These are phyloP conservation scores for Talaromyces ruber DNA, from an alignment of 495 filamentous ascomycete genomes.

Conservation along the genomic window DNA sequence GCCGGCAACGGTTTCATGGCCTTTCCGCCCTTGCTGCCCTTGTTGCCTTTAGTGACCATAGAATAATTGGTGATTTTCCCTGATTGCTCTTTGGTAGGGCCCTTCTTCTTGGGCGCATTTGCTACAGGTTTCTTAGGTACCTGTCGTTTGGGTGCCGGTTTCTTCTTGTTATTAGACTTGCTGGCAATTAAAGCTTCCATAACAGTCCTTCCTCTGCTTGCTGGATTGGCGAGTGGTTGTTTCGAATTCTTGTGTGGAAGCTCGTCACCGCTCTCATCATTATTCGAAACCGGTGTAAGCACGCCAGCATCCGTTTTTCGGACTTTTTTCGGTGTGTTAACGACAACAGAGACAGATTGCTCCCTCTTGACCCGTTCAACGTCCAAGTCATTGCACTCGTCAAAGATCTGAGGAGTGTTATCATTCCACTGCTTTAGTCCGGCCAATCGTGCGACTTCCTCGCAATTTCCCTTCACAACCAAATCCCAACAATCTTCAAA, in stretches of 20 bases:
- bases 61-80: conserved; percentile 29
- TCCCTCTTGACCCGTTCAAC: conserved; percentile 26
- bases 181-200: conserved; percentile 14
- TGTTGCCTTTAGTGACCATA: conserved; percentile 28
- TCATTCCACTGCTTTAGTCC: conserved; percentile 73
- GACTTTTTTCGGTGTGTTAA: conserved; percentile 41
- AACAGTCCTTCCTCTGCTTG: conserved; percentile 17
- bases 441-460: conserved; percentile 72
- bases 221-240: conserved; percentile 20
- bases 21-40: background rate
- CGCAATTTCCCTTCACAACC: conserved; percentile 77
- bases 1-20: background rate
- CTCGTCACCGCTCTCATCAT: conserved; percentile 24
- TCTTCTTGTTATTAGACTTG: conserved; percentile 6
- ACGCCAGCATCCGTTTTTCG: conserved; percentile 36
- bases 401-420: conserved; percentile 32
- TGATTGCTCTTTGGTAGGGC: conserved; percentile 14
- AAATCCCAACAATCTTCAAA: conserved; percentile 90
- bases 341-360: conserved; percentile 27
- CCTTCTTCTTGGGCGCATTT: conserved; percentile 10
- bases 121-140: conserved; percentile 17
- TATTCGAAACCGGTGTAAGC: conserved; percentile 51
- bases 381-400: conserved; percentile 32
- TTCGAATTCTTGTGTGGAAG: conserved; percentile 6
- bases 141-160: conserved; percentile 15